Evolutionary conservation across 192 early-diverging fungal species (phyloP), one percentile per base, ranked within the genome.

Genomic region (Umbelopsis vinacea): DNA sequence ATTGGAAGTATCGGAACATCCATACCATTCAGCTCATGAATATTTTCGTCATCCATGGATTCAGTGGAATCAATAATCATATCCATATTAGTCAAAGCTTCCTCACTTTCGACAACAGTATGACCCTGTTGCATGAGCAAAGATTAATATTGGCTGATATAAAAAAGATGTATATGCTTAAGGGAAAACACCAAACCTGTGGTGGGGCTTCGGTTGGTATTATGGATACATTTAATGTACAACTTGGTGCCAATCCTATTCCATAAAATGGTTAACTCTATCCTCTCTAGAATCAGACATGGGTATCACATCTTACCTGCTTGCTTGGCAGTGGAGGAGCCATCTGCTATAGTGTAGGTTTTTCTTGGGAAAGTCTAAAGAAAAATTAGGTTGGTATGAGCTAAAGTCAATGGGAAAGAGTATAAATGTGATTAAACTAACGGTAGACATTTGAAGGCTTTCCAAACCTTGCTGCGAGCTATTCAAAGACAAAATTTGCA

Each of bases 181-280:
- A n/a, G n/a, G n/a, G 54, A 12, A 14, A 15, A 57, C 24, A 38
- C 26, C 23, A 37, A 55, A 63, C 57, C 57, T 63, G 57, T 11
- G 33, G 11, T 35, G 40, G 11, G 1, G 11, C 33, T 37, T 14
- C 29, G 4, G 7, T 37, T 17, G 57, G 33, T 0, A 12, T 63
- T 35, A 63, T 35, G 33, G 57, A 35, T 35, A 63, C 33, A 63
- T 35, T 63, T 63, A 63, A 37, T 19, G 57, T 63, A 38, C 57
- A 63, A 8, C 35, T 63, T 63, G 57, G 33, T 6, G 35, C 17
- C 14, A 63, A 63, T 35, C 57, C 57, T 63, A 63, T 35, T 50
- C 6, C 15, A 1, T 6, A 0, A 19, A 50, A 6, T 50, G 40
- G 6, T 50, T 19, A 50, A 50, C n/a, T n/a, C n/a, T 15, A 50